These are phyloP conservation scores for Microdochium bolleyi DNA, from an alignment of 2,329 filamentous ascomycete species.

Conservation along the genomic window DNA sequence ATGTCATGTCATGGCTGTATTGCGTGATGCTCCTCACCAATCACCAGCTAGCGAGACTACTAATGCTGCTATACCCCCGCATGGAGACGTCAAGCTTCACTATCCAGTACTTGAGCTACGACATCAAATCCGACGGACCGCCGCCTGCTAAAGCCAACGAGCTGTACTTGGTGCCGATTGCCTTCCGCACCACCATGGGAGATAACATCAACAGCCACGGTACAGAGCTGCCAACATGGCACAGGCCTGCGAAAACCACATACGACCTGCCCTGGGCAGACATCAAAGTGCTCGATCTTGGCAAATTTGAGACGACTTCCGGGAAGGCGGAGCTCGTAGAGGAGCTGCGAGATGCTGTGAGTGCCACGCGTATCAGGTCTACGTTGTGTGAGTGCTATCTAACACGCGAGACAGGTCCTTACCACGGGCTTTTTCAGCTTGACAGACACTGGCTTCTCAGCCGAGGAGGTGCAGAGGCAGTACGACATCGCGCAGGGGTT, in stretches of 20 bases:
- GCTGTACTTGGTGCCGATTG: too few species aligned
- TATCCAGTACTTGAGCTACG: too few species aligned
- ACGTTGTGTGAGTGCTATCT: too few species aligned
- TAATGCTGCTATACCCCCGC: too few species aligned
- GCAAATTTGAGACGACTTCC: conserved; percentile 36
- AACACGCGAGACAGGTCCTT: conserved; percentile 11
- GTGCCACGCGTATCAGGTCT: not conserved
- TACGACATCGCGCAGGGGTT: conserved; percentile 46
- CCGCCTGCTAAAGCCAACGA: too few species aligned
- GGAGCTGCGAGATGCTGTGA: conserved; percentile 41
- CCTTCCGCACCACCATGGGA: not conserved
- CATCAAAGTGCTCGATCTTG: conserved; percentile 43
- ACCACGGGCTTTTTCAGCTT: conserved; percentile 43
- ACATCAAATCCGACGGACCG: too few species aligned
- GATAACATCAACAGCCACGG: not conserved
- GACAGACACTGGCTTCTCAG: conserved; percentile 42
- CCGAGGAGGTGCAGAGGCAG: conserved; percentile 43
- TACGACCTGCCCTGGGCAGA: conserved; percentile 35
- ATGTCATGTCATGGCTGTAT: too few species aligned
- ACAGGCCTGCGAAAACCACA: conserved; percentile 17
- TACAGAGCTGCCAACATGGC: conserved; percentile 12
- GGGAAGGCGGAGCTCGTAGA: conserved; percentile 42
- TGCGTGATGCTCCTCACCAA: too few species aligned
- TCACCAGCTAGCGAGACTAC: too few species aligned
- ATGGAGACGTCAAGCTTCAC: too few species aligned